phyloP scores from a whole-genome alignment of 106 monocot genomes.

The Vanilla planifolia region DNA sequence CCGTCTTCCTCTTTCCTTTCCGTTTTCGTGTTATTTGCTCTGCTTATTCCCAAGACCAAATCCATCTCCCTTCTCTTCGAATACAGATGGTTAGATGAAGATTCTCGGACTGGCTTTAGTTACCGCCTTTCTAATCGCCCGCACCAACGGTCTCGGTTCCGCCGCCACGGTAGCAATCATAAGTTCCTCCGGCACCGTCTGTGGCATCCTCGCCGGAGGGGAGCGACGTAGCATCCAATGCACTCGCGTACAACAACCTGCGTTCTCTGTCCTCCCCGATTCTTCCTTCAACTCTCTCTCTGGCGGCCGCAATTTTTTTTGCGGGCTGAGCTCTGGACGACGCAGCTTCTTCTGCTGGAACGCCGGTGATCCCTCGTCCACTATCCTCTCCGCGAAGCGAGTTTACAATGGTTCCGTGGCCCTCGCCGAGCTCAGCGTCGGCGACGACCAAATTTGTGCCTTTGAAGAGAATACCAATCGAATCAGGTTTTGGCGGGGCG shows the following conservation, averaged over 20 bases:
- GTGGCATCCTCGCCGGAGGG: slow-evolving; percentile 32
- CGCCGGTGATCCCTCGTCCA: background rate
- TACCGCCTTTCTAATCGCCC: background rate
- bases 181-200: slow-evolving; percentile 25
- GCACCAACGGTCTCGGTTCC: slow-evolving; percentile 13
- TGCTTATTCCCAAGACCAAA: no score
- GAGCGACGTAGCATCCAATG: slow-evolving; percentile 21
- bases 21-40: no score
- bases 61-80: background rate
- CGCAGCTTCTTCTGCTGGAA: slow-evolving; percentile 64
- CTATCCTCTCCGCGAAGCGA: slow-evolving; percentile 27
- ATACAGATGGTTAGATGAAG: slow-evolving; percentile 4
- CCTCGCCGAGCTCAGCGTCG: slow-evolving; percentile 45
- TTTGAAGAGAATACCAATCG: slow-evolving; percentile 7
- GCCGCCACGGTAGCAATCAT: slow-evolving; percentile 31
- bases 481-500: slow-evolving; percentile 55
- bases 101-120: background rate
- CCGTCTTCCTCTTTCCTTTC: no score
- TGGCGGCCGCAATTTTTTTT: slow-evolving; percentile 33
- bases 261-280: slow-evolving; percentile 21
- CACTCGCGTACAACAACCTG: background rate
- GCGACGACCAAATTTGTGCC: slow-evolving; percentile 60
- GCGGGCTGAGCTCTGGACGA: slow-evolving; percentile 36
- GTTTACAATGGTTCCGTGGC: slow-evolving; percentile 38
- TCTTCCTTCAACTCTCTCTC: slow-evolving; percentile 34